These are phyloP conservation scores for Leersia perrieri DNA, from an alignment of 176 grass and related monocot genomes.

Conservation along the genomic window DNA sequence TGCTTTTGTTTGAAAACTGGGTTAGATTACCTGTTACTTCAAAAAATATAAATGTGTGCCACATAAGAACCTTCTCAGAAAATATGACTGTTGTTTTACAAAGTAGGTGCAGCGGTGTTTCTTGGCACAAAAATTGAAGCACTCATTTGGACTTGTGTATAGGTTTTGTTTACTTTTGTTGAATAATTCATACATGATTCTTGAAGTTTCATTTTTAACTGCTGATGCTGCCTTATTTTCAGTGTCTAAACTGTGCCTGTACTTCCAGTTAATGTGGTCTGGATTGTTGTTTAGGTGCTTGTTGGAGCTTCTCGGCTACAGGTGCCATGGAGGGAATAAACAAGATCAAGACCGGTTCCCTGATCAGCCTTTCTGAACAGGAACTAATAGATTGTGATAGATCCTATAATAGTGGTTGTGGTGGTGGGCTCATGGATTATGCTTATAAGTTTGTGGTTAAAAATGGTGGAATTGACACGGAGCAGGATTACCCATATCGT, in stretches of 20 bases:
- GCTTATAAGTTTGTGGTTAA: slow-evolving; percentile 76
- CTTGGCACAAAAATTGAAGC: not conserved
- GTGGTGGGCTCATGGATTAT: slow-evolving; percentile 92
- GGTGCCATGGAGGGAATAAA: slow-evolving; percentile 98
- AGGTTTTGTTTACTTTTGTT: not conserved
- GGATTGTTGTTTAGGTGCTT: slow-evolving; percentile 60
- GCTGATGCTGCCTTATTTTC: not conserved
- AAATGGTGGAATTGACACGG: slow-evolving; percentile 88
- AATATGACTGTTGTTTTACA: not conserved
- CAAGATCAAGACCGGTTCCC: slow-evolving; percentile 73
- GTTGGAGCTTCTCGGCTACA: slow-evolving; percentile 95
- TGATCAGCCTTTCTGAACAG: slow-evolving; percentile 88
- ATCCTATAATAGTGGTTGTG: slow-evolving; percentile 77
- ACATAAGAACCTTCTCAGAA: not conserved
- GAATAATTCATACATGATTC: not conserved
- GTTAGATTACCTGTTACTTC: too few species aligned
- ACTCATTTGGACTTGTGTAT: not conserved
- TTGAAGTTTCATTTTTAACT: not conserved
- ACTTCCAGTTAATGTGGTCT: not conserved
- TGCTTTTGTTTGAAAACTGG: too few species aligned
- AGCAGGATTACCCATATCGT: slow-evolving; percentile 83
- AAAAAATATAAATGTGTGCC: not conserved
- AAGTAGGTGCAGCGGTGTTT: not conserved
- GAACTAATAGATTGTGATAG: slow-evolving; percentile 84
- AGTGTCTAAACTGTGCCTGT: not conserved